These are phyloP conservation scores for Bretziella fagacearum DNA, from an alignment of 2,329 filamentous ascomycete species.

Conservation along the genomic window DNA sequence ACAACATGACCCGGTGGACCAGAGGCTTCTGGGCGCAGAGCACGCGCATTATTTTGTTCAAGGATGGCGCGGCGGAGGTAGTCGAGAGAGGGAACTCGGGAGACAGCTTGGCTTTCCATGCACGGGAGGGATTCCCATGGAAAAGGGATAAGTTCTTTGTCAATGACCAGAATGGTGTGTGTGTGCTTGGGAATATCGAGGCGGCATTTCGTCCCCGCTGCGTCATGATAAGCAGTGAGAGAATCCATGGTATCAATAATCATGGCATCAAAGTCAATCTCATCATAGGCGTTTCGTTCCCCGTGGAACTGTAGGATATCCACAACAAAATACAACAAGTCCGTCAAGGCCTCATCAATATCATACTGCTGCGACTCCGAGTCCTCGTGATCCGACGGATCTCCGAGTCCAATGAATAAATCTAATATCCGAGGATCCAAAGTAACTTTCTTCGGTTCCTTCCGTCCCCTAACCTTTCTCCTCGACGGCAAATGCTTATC, in stretches of 20 bases:
- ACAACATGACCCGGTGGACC: slow-evolving; percentile 34
- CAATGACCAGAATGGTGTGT: slow-evolving; percentile 78
- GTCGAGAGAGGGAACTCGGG: slow-evolving; percentile 71
- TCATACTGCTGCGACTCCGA: slow-evolving; percentile 48
- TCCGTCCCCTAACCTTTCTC: slow-evolving; percentile 37
- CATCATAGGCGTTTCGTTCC: slow-evolving; percentile 90
- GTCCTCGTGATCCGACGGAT: slow-evolving; percentile 53
- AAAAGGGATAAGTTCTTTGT: slow-evolving; percentile 79
- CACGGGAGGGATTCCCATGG: slow-evolving; percentile 94
- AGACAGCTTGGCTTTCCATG: slow-evolving; percentile 61
- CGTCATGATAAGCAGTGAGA: slow-evolving; percentile 56
- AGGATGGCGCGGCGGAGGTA: slow-evolving; percentile 63
- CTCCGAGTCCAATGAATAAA: slow-evolving; percentile 74
- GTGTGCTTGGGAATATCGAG: slow-evolving; percentile 25
- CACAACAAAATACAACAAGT: slow-evolving; percentile 88
- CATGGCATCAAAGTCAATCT: slow-evolving; percentile 90
- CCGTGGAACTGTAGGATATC: slow-evolving; percentile 95
- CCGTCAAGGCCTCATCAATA: slow-evolving; percentile 76
- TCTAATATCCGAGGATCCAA: slow-evolving; percentile 54
- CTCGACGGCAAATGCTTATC: slow-evolving; percentile 77
- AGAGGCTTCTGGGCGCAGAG: background rate
- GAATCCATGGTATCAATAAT: slow-evolving; percentile 77
- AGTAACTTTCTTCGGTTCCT: slow-evolving; percentile 24
- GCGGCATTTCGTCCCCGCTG: slow-evolving; percentile 20
- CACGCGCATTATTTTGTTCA: slow-evolving; percentile 25